These are phyloP conservation scores for Raffaelea deltoideospora DNA, from an alignment of 2,329 filamentous ascomycete genomes.

Conservation along the genomic window DNA sequence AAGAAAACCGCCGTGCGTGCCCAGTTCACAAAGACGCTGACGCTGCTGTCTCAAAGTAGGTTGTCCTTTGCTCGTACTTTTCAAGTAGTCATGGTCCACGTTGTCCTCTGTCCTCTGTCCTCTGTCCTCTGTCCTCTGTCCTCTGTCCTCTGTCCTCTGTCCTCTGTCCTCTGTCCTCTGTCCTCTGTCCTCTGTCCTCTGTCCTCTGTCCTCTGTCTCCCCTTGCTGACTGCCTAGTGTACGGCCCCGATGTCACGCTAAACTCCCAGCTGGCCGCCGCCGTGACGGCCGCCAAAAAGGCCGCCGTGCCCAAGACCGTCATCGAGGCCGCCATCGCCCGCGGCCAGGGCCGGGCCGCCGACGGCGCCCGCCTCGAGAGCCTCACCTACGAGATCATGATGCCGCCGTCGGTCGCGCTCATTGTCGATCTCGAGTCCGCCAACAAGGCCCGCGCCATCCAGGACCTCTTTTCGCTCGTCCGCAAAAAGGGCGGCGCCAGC, in stretches of 20 bases:
- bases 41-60: constrained; percentile 58
- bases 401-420: constrained; percentile 58
- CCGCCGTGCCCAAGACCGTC: constrained; percentile 64
- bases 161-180: neutral
- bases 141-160: neutral
- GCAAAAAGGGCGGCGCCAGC: constrained; percentile 51
- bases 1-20: constrained; percentile 61
- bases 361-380: constrained; percentile 61
- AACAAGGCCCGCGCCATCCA: constrained; percentile 59
- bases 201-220: neutral
- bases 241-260: constrained; percentile 54
- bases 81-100: too few relatives aligned
- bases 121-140: neutral
- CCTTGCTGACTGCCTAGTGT: constrained; percentile 8
- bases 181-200: neutral
- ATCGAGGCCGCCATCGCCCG: constrained; percentile 73
- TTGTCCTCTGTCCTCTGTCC: neutral
- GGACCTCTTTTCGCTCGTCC: constrained; percentile 57
- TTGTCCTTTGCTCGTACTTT: neutral
- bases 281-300: constrained; percentile 66
- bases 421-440: constrained; percentile 78
- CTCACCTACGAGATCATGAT: constrained; percentile 70
- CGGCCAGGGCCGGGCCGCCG: constrained; percentile 68
- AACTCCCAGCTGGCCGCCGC: constrained; percentile 62
- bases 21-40: constrained; percentile 55